Conservation (phyloP, 805 yeast species). For the Zygoascus bituminiphila region DNA sequence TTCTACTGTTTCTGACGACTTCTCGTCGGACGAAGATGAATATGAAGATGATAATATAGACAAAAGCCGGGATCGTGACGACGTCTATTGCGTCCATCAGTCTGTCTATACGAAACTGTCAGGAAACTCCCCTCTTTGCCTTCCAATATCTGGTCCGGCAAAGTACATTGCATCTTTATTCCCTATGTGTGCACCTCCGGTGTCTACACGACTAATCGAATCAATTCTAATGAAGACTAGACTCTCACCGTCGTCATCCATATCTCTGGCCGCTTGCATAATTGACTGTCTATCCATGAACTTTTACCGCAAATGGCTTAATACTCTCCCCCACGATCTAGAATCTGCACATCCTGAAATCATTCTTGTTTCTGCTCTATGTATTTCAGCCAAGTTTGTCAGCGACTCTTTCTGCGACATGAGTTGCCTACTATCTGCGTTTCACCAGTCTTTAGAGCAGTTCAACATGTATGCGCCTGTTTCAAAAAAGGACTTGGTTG, state of each 20-base stretch:
- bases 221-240: background rate
- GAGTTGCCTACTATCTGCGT: slow-evolving; percentile 1
- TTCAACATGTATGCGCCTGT: slow-evolving; percentile 1
- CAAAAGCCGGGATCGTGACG: no score
- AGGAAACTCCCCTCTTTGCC: background rate
- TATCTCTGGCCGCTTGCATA: slow-evolving; percentile 8
- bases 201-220: slow-evolving; percentile 6
- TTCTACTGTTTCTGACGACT: background rate
- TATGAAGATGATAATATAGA: no score
- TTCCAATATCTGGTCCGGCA: slow-evolving; percentile 4
- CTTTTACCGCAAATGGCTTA: slow-evolving; percentile 13
- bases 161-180: slow-evolving; percentile 8
- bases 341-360: slow-evolving; percentile 11
- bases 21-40: background rate
- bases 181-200: slow-evolving; percentile 4
- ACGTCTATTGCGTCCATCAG: background rate
- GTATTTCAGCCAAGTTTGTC: slow-evolving; percentile 13
- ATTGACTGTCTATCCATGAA: slow-evolving; percentile 12
- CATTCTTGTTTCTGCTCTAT: slow-evolving; percentile 10
- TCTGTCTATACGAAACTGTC: background rate
- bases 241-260: slow-evolving; percentile 1
- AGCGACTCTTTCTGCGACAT: slow-evolving; percentile 10
- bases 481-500: slow-evolving; percentile 3
- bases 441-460: slow-evolving; percentile 3
- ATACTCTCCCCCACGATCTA: slow-evolving; percentile 8